Conservation (phyloP, 2,329 filamentous ascomycete species). For the Xylariaceae sp. region DNA sequence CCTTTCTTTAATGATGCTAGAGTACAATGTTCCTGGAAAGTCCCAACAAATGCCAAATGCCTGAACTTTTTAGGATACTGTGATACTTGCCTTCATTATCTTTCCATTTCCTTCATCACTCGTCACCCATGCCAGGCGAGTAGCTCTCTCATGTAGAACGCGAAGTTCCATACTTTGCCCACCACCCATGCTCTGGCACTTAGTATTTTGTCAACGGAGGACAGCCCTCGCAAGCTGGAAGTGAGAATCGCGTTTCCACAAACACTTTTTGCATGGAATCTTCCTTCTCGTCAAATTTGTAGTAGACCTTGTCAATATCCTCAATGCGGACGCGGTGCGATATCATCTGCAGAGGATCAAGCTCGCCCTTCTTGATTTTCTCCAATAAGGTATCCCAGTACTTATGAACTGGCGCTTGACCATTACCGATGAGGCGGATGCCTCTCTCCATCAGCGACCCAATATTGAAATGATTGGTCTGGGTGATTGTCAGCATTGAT, state of each 20-base stretch:
- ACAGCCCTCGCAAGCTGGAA: constrained; percentile 33
- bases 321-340: constrained; percentile 75
- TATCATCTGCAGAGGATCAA: constrained; percentile 78
- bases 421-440: constrained; percentile 71
- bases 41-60: too few relatives aligned
- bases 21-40: too few relatives aligned
- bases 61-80: too few relatives aligned
- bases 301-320: constrained; percentile 66
- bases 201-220: constrained; percentile 17
- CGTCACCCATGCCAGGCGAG: too few relatives aligned
- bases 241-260: constrained; percentile 57
- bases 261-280: constrained; percentile 82
- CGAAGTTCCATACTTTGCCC: too few relatives aligned
- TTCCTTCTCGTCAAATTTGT: constrained; percentile 58
- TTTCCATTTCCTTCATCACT: too few relatives aligned
- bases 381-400: constrained; percentile 80
- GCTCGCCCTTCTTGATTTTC: constrained; percentile 62
- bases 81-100: too few relatives aligned
- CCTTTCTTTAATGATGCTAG: too few relatives aligned
- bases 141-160: too few relatives aligned
- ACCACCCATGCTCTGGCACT: background rate
- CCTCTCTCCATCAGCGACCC: constrained; percentile 83
- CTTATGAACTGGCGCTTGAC: constrained; percentile 70
- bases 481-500: background rate
- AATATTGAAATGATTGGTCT: constrained; percentile 77